Percentiles rank a stretch among this genome's conserved stretches.
Conservation (phyloP, 2,329 filamentous ascomycete genomes). For the Exophiala phaeomuriformis region DNA sequence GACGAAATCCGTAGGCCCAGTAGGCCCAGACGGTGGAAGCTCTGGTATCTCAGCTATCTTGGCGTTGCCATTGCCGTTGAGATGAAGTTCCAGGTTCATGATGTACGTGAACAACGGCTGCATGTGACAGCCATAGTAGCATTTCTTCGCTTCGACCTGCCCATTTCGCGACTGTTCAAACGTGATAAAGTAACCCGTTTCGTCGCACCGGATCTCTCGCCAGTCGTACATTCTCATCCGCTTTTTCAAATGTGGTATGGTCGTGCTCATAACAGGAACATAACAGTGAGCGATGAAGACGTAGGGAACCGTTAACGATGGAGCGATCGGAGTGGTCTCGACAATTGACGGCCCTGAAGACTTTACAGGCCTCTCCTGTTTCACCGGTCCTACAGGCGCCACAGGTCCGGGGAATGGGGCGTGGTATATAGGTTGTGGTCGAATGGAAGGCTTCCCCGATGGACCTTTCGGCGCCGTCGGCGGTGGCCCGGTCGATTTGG, state of each 20-base stretch:
- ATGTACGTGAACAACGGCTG: constrained; percentile 83
- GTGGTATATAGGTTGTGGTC: constrained; percentile 28
- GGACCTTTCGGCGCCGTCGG: constrained; percentile 84
- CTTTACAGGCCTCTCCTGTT: constrained; percentile 1
- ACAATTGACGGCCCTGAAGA: constrained; percentile 45
- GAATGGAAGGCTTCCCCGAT: constrained; percentile 47
- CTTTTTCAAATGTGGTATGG: constrained; percentile 83
- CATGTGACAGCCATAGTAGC: constrained; percentile 69
- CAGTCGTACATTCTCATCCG: constrained; percentile 75
- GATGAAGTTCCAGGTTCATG: constrained; percentile 82
- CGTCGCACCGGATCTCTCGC: constrained; percentile 74
- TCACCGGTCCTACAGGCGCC: constrained; percentile 24
- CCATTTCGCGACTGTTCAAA: constrained; percentile 73
- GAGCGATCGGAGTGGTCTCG: constrained; percentile 59
- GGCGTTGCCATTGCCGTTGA: constrained; percentile 59
- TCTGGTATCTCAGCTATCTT: constrained; percentile 39
- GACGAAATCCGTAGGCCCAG: constrained; percentile 20
- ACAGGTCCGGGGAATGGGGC: constrained; percentile 30
- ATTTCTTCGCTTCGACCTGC: constrained; percentile 72
- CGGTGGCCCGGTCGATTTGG: constrained; percentile 57
- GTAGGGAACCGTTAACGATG: constrained; percentile 71
- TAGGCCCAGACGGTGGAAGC: constrained; percentile 2
- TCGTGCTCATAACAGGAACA: constrained; percentile 79
- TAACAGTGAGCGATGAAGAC: constrained; percentile 81
- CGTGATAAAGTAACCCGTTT: constrained; percentile 82